Conservation (phyloP, 176 grass and related monocot species). For the Elaeis guineensis region DNA sequence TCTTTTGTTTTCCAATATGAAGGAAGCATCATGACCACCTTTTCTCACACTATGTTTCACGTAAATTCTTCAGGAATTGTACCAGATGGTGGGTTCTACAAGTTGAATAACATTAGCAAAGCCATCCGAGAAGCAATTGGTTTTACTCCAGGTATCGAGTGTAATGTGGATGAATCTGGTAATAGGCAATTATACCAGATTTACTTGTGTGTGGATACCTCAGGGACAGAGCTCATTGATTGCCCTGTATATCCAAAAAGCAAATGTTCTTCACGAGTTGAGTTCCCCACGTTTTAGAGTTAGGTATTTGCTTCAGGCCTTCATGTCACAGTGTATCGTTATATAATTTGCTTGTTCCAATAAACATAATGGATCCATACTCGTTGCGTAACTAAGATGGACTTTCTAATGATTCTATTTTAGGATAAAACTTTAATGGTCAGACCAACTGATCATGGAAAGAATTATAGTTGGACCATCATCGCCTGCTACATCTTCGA, state of each 20-base stretch:
- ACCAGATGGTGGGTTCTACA: conserved; percentile 63
- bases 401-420: too few species aligned
- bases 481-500: too few species aligned
- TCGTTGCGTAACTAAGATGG: too few species aligned
- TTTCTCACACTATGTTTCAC: too few species aligned
- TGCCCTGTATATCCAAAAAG: conserved; percentile 54
- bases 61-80: conserved; percentile 19
- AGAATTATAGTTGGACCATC: too few species aligned
- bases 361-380: too few species aligned
- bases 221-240: conserved; percentile 37
- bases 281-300: conserved; percentile 59
- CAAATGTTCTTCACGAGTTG: conserved; percentile 39
- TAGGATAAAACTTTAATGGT: too few species aligned
- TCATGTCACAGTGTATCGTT: too few species aligned
- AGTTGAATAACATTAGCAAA: conserved; percentile 27
- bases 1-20: not conserved
- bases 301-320: too few species aligned
- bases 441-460: too few species aligned
- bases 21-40: too few species aligned
- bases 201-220: conserved; percentile 69
- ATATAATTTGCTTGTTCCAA: too few species aligned
- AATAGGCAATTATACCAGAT: conserved; percentile 87
- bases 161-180: conserved; percentile 68
- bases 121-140: conserved; percentile 37
- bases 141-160: conserved; percentile 48